Conservation (phyloP, 2,329 filamentous ascomycete genomes). For the Pezicula radicicola region DNA sequence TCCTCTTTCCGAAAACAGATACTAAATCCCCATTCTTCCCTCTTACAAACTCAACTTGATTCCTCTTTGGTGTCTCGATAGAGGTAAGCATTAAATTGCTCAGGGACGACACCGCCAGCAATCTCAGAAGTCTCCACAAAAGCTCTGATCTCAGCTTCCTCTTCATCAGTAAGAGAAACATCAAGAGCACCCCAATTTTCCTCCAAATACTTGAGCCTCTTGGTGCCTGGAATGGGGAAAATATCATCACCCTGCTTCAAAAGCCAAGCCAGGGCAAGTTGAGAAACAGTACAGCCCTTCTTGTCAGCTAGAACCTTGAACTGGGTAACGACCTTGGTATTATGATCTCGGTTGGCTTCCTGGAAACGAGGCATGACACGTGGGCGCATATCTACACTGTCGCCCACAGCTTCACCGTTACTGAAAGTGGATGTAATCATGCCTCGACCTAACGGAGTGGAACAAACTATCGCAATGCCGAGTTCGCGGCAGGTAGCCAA, state of each 20-base stretch:
- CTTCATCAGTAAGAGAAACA: slow-evolving; percentile 32
- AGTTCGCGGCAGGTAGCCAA: slow-evolving; percentile 54
- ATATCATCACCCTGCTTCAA: slow-evolving; percentile 57
- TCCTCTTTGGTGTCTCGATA: slow-evolving; percentile 1
- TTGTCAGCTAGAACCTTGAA: slow-evolving; percentile 46
- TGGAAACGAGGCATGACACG: slow-evolving; percentile 46
- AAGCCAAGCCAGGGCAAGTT: slow-evolving; percentile 63
- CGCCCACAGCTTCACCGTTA: slow-evolving; percentile 20
- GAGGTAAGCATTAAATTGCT: background rate
- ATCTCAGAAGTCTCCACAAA: slow-evolving; percentile 29
- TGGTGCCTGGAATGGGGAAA: slow-evolving; percentile 55
- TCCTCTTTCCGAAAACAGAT: background rate
- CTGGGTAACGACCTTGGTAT: slow-evolving; percentile 48
- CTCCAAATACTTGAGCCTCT: slow-evolving; percentile 42
- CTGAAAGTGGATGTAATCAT: slow-evolving; percentile 37
- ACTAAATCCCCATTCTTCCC: background rate
- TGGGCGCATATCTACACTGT: slow-evolving; percentile 18
- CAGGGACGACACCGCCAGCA: slow-evolving; percentile 2
- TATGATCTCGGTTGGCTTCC: slow-evolving; percentile 52
- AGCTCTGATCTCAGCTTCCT: slow-evolving; percentile 32
- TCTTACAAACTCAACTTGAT: background rate
- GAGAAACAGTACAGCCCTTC: slow-evolving; percentile 51
- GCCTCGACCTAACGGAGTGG: slow-evolving; percentile 45
- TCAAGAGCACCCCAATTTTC: slow-evolving; percentile 37
- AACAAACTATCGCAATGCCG: slow-evolving; percentile 28